A percentile compares a stretch with the other conserved stretches of the same genome.
Evolutionary conservation across 139 green algal species (phyloP).

Genomic region (Coccomyxa sp.): DNA sequence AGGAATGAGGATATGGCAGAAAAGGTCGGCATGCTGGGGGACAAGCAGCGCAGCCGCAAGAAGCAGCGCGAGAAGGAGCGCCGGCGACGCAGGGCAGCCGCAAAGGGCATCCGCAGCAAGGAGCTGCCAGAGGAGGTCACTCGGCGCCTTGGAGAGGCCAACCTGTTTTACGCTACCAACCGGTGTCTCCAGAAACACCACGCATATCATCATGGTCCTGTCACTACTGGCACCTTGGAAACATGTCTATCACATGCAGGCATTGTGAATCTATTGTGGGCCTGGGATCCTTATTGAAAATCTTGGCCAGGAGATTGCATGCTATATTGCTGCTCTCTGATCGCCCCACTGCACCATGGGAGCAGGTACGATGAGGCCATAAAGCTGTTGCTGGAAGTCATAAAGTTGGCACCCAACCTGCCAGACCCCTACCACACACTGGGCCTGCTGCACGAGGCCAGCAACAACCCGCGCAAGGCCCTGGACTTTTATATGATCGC

Average conservation of each 20-base stretch:
- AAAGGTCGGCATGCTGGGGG: slow-evolving; percentile 33
- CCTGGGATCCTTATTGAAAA: not conserved
- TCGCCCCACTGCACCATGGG: not conserved
- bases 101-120: slow-evolving; percentile 3
- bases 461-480: slow-evolving; percentile 51
- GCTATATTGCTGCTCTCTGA: no score
- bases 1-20: slow-evolving; percentile 48
- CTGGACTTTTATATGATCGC: slow-evolving; percentile 93
- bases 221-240: not conserved
- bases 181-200: slow-evolving; percentile 10
- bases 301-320: not conserved
- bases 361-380: slow-evolving; percentile 51
- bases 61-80: slow-evolving; percentile 14
- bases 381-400: slow-evolving; percentile 65
- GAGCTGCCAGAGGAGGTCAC: slow-evolving; percentile 60
- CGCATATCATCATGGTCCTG: no score
- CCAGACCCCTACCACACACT: slow-evolving; percentile 83
- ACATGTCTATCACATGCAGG: not conserved
- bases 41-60: slow-evolving; percentile 5
- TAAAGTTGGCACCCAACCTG: slow-evolving; percentile 69
- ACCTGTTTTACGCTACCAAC: slow-evolving; percentile 73
- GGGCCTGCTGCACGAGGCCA: slow-evolving; percentile 70
- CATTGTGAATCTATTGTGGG: not conserved
- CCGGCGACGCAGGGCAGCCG: not conserved
- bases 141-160: slow-evolving; percentile 76